Conservation (phyloP, 805 yeast genomes). For the Pichia membranifaciens region DNA sequence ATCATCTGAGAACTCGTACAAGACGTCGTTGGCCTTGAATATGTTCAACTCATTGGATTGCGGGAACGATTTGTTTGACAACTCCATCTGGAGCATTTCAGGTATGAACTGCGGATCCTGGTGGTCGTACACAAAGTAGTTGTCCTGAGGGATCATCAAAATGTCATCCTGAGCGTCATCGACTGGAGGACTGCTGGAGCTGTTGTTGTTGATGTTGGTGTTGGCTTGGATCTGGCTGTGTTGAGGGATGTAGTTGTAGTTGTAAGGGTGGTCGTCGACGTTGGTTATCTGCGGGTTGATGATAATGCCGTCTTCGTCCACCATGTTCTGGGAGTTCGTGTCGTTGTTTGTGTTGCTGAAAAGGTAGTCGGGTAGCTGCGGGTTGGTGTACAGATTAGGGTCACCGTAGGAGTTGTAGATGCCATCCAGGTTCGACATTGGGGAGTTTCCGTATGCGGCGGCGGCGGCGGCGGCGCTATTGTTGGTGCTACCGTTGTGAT, state of each 20-base stretch:
- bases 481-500: slow-evolving; percentile 2
- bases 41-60: slow-evolving; percentile 30
- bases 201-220: not conserved
- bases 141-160: slow-evolving; percentile 29
- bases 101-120: slow-evolving; percentile 24
- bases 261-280: not conserved
- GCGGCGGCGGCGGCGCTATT: too few relatives aligned
- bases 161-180: slow-evolving; percentile 20
- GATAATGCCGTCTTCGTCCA: not conserved
- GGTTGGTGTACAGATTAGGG: slow-evolving; percentile 24
- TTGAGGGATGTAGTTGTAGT: not conserved
- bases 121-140: slow-evolving; percentile 23
- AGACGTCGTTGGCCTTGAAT: slow-evolving; percentile 28
- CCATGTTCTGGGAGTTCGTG: not conserved
- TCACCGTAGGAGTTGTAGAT: slow-evolving; percentile 27
- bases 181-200: not conserved
- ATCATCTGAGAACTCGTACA: slow-evolving; percentile 28
- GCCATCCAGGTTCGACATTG: slow-evolving; percentile 14
- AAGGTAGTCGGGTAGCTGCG: slow-evolving; percentile 24
- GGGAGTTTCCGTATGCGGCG: not conserved
- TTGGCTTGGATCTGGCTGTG: not conserved
- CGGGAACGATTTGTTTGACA: slow-evolving; percentile 24
- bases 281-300: slow-evolving; percentile 5
- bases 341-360: slow-evolving; percentile 3
- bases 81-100: slow-evolving; percentile 25